Evolutionary conservation across 441 rosid species (phyloP), one percentile per base, ranked within the genome.

Genomic region (Adansonia rubrostipa): DNA sequence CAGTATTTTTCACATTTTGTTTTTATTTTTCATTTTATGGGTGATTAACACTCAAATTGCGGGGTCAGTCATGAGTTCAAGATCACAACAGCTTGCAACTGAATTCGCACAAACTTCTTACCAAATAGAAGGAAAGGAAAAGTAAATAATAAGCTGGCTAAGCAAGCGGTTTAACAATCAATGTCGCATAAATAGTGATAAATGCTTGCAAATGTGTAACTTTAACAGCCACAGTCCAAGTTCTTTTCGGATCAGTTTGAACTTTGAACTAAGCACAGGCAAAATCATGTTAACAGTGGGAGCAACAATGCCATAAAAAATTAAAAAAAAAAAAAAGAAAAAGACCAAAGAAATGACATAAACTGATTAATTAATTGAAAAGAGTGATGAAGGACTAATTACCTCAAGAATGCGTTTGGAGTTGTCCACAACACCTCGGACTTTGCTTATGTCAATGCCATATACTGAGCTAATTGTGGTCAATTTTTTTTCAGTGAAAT

Each of bases 351-450:
- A n/a, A 56, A 7, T 56, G 3, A 56, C 10, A 20, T 17, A 7
- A 56, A 56, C 24, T 56, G 61, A 22, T 62, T 51, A n/a, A 51
- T 36, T 36, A 51, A 51, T 13, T 24, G 17, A 20, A 61, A 50
- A 20, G 58, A 53, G 45, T 33, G 9, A 63, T 13, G 45, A 42
- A 4, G 14, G 13, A 58, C 10, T 70, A n/a, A 36, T 69, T 85
- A 88, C 94, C 92, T 88, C 87, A 0, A 89, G 83, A 66, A 94
- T 91, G 79, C 87, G 79, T 65, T 51, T 85, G 48, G 96, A 83
- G 66, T 92, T 94, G 82, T 94, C 98, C 17, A 89, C 88, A 45
- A 89, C 83, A 3, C 93, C 91, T 71, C 94, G 86, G 72, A 94
- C 92, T 83, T 87, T 80, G 87, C 89, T 85, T 1, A 90, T 82